phyloP scores from a whole-genome alignment of 2,329 filamentous ascomycete species.

The Microdochium nivale region DNA sequence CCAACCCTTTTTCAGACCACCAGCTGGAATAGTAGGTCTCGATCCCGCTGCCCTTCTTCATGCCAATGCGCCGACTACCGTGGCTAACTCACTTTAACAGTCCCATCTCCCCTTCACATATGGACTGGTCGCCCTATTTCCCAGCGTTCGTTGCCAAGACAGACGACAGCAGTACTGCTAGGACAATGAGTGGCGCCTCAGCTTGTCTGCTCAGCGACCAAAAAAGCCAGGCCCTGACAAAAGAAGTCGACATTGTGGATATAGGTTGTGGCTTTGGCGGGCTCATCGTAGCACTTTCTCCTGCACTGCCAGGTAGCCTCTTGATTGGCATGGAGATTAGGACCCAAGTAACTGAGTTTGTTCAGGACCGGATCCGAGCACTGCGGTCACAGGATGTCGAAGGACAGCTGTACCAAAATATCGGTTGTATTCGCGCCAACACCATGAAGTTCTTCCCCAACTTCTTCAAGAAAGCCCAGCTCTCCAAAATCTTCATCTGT shows the following conservation, averaged over 20 bases:
- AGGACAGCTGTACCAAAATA: conserved; percentile 65
- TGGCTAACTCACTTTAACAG: conserved; percentile 35
- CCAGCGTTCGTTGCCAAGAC: conserved; percentile 56
- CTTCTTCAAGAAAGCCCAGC: conserved; percentile 75
- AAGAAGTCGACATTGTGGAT: conserved; percentile 84
- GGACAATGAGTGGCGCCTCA: neutral
- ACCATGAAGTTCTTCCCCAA: conserved; percentile 99
- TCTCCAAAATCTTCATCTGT: conserved; percentile 91
- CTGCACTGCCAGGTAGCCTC: conserved; percentile 70
- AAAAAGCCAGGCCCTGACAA: conserved; percentile 35
- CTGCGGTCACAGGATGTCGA: conserved; percentile 58
- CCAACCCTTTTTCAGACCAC: conserved; percentile 97
- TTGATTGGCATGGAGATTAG: conserved; percentile 92
- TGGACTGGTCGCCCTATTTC: conserved; percentile 87
- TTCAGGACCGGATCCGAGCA: conserved; percentile 78
- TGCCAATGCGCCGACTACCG: conserved; percentile 7
- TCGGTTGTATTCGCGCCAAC: conserved; percentile 82
- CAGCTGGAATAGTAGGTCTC: conserved; percentile 69
- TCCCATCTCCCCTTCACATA: conserved; percentile 66
- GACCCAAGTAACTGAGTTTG: conserved; percentile 80
- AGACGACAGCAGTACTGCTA: conserved; percentile 11
- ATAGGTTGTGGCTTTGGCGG: conserved; percentile 97
- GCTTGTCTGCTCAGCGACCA: conserved; percentile 1
- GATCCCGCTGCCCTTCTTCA: neutral
- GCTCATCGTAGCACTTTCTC: conserved; percentile 75